Evolutionary conservation across 2,329 filamentous ascomycete genomes (phyloP).

Genomic region (Cytospora mali): DNA sequence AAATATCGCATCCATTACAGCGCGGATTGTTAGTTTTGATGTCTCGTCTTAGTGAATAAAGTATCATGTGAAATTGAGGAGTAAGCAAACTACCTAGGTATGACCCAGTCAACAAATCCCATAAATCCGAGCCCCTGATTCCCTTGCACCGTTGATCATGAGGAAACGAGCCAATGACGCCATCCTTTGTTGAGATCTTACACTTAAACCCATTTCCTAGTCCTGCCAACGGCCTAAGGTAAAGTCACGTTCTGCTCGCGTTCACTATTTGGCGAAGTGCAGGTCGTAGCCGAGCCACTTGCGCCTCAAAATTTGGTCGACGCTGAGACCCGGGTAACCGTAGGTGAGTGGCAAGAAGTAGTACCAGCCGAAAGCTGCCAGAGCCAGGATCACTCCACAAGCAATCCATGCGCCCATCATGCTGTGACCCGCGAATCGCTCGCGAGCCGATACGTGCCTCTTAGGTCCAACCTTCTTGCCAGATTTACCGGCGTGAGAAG

Average conservation of each 20-base stretch:
- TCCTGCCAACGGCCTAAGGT: background rate
- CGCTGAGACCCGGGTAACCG: slow-evolving; percentile 83
- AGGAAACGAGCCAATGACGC: slow-evolving; percentile 3
- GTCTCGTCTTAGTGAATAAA: background rate
- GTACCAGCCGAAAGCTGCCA: slow-evolving; percentile 77
- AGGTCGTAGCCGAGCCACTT: slow-evolving; percentile 98
- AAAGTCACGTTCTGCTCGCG: background rate
- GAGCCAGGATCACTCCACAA: slow-evolving; percentile 66
- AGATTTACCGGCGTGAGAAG: slow-evolving; percentile 46
- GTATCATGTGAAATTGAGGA: background rate
- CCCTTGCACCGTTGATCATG: background rate
- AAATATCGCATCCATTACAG: no score
- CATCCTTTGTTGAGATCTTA: slow-evolving; percentile 18
- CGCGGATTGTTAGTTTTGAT: background rate
- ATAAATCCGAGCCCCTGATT: background rate
- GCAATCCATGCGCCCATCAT: slow-evolving; percentile 80
- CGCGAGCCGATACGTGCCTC: slow-evolving; percentile 74
- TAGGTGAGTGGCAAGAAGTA: slow-evolving; percentile 97
- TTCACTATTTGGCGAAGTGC: slow-evolving; percentile 92
- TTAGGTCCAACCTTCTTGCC: slow-evolving; percentile 53
- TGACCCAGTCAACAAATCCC: background rate
- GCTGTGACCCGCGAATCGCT: slow-evolving; percentile 79
- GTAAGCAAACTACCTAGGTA: background rate
- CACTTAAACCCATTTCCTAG: slow-evolving; percentile 6
- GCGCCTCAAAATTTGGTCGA: slow-evolving; percentile 76